Conservation (phyloP, 129 eudicot genomes). For the Lactuca sativa region DNA sequence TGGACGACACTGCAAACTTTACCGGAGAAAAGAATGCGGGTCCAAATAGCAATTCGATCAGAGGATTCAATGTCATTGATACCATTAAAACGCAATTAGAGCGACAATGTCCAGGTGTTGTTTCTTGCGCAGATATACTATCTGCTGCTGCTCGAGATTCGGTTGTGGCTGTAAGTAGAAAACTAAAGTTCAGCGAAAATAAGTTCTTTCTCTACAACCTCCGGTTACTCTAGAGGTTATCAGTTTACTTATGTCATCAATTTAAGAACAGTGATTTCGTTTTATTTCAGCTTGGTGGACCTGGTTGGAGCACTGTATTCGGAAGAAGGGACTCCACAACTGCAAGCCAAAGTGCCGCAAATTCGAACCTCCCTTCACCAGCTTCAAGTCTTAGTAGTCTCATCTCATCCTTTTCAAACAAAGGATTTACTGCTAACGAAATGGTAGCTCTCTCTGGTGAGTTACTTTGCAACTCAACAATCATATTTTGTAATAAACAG, state of each 20-base stretch:
- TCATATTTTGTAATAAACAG: too few species aligned
- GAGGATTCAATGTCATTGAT: slow-evolving; percentile 55
- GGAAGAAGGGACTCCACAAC: slow-evolving; percentile 67
- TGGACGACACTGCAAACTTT: slow-evolving; percentile 45
- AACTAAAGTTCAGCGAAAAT: neutral
- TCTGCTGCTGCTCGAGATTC: slow-evolving; percentile 54
- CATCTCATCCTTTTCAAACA: slow-evolving; percentile 43
- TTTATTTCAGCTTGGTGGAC: slow-evolving; percentile 55
- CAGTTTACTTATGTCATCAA: too few species aligned
- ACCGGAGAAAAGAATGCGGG: slow-evolving; percentile 53
- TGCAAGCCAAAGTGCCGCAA: slow-evolving; percentile 45
- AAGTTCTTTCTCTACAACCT: too few species aligned
- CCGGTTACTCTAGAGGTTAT: too few species aligned
- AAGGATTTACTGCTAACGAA: slow-evolving; percentile 51
- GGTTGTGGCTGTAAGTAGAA: slow-evolving; percentile 45
- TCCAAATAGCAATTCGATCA: slow-evolving; percentile 40
- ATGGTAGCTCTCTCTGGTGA: slow-evolving; percentile 64
- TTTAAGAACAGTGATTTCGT: neutral
- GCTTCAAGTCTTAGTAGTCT: slow-evolving; percentile 40
- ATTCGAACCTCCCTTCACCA: slow-evolving; percentile 42
- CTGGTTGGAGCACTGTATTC: slow-evolving; percentile 40
- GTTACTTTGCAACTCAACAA: too few species aligned
- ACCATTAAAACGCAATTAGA: slow-evolving; percentile 49
- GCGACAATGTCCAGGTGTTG: slow-evolving; percentile 35
- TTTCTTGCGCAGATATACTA: slow-evolving; percentile 58